These are phyloP conservation scores for Syzygium aqueum DNA, from an alignment of 345 rosid genomes.

Conservation along the genomic window DNA sequence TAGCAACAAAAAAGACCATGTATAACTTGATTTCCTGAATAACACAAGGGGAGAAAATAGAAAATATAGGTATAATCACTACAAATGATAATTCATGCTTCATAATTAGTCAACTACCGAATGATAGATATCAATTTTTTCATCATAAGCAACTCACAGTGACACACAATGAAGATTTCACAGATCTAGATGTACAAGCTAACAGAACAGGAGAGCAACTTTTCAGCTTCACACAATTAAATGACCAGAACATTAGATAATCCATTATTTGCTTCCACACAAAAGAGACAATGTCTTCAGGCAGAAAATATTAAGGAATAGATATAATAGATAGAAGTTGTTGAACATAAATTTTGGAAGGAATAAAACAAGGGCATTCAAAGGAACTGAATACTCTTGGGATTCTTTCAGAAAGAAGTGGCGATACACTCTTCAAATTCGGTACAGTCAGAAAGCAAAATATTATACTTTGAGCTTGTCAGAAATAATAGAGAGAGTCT, in stretches of 20 bases:
- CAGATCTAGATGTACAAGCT: neutral
- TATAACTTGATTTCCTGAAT: neutral
- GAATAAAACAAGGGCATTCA: neutral
- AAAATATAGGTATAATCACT: neutral
- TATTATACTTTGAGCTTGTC: neutral
- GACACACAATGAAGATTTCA: neutral
- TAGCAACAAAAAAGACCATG: neutral
- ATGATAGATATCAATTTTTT: neutral
- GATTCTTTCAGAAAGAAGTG: neutral
- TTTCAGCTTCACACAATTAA: neutral
- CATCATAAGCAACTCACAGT: neutral
- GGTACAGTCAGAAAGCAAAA: neutral
- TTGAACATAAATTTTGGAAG: neutral
- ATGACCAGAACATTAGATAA: neutral
- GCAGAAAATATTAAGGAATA: neutral
- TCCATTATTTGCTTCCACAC: neutral
- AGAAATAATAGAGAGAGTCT: neutral
- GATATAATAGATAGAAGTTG: neutral
- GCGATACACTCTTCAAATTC: neutral
- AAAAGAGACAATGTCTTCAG: neutral
- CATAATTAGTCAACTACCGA: neutral
- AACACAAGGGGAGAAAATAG: neutral
- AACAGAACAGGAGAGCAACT: neutral
- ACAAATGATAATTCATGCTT: neutral
- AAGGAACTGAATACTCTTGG: neutral